These are phyloP conservation scores for Nakaseomyces uthaithaninus DNA, from an alignment of 1,139 yeast species.

Conservation along the genomic window DNA sequence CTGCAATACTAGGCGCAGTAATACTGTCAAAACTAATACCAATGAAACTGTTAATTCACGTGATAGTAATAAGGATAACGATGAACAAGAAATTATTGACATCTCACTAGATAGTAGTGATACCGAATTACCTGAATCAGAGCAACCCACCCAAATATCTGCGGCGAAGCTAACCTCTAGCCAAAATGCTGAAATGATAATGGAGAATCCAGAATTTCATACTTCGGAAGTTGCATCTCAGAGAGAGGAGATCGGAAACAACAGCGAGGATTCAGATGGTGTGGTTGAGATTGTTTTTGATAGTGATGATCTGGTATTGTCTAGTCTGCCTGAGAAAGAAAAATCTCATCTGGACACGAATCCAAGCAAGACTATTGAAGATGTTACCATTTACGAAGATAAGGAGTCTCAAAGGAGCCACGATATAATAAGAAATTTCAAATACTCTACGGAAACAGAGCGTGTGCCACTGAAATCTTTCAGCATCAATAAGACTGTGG, in stretches of 20 bases:
- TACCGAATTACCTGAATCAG: constrained; percentile 26
- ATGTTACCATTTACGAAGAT: not conserved
- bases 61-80: too few species aligned
- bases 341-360: too few species aligned
- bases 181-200: not conserved
- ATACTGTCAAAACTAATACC: not conserved
- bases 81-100: too few species aligned
- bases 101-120: constrained; percentile 14
- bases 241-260: constrained; percentile 1
- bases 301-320: not conserved
- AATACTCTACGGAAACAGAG: not conserved
- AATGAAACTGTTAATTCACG: too few species aligned
- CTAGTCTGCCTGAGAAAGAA: too few species aligned
- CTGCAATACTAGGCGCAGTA: not conserved
- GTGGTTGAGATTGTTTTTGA: not conserved
- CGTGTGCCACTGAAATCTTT: constrained; percentile 1
- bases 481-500: constrained; percentile 1
- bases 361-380: not conserved
- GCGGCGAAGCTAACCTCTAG: not conserved
- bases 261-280: not conserved
- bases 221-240: not conserved
- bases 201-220: not conserved
- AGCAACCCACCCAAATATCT: constrained; percentile 20
- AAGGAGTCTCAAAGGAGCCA: not conserved
- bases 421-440: not conserved